Evolutionary conservation across 306 rosid species (phyloP).

Genomic region (Corylus americana): DNA sequence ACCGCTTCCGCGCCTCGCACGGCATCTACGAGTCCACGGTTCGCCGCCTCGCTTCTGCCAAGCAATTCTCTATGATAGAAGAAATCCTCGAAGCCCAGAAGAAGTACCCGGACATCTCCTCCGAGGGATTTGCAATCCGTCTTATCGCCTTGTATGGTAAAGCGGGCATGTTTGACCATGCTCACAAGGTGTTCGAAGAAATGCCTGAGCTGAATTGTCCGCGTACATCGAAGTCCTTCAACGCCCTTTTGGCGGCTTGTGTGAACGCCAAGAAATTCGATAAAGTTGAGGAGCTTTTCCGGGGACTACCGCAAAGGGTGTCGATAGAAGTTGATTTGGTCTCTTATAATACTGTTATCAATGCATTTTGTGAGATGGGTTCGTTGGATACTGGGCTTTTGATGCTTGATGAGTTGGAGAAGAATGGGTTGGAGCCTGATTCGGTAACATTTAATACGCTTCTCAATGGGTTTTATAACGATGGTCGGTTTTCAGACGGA

Average conservation of each 20-base stretch:
- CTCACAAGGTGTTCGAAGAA: constrained; percentile 48
- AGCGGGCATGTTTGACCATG: constrained; percentile 49
- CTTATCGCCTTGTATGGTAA: constrained; percentile 46
- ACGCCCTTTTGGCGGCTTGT: constrained; percentile 39
- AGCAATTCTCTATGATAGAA: constrained; percentile 43
- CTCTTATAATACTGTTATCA: constrained; percentile 42
- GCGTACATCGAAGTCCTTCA: constrained; percentile 38
- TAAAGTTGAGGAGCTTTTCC: constrained; percentile 34
- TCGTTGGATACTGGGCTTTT: constrained; percentile 35
- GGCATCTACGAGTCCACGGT: constrained; percentile 20
- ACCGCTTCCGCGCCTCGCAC: constrained; percentile 21
- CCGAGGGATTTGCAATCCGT: constrained; percentile 47
- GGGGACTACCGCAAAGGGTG: constrained; percentile 18
- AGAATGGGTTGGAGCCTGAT: constrained; percentile 38
- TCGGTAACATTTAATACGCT: constrained; percentile 38
- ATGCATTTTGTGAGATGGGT: constrained; percentile 38
- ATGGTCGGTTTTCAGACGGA: constrained; percentile 31
- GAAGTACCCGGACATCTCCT: constrained; percentile 36
- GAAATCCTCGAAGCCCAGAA: constrained; percentile 46
- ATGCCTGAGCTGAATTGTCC: constrained; percentile 44
- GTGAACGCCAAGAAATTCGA: constrained; percentile 33
- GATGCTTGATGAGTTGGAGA: constrained; percentile 31
- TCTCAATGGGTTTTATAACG: constrained; percentile 32
- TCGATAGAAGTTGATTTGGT: constrained; percentile 29
- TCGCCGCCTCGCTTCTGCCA: constrained; percentile 34